Percentiles rank a stretch among this genome's conserved stretches.
phyloP scores from a whole-genome alignment of 768 basidiomycete species.

The Phanerochaete sordida region DNA sequence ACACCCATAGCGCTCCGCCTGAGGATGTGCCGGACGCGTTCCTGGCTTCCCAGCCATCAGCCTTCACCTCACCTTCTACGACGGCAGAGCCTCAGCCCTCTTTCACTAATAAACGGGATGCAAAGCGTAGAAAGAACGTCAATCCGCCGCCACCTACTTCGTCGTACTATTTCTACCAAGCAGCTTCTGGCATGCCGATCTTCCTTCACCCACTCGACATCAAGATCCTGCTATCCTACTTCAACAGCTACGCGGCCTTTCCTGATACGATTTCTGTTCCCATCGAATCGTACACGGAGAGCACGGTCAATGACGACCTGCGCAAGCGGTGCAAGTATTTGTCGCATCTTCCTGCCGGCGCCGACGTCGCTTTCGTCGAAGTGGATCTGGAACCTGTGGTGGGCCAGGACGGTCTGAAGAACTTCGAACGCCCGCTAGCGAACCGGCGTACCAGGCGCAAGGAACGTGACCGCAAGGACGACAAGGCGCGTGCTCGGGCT shows the following conservation, averaged over 20 bases:
- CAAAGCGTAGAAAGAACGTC: slow-evolving; percentile 69
- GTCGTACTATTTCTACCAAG: slow-evolving; percentile 95
- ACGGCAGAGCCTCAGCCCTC: slow-evolving; percentile 17
- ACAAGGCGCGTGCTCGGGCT: slow-evolving; percentile 72
- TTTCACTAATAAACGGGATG: slow-evolving; percentile 33
- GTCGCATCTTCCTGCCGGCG: slow-evolving; percentile 84
- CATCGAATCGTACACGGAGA: slow-evolving; percentile 74
- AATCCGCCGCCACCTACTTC: slow-evolving; percentile 86
- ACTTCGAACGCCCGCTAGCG: slow-evolving; percentile 80
- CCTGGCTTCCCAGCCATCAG: slow-evolving; percentile 38
- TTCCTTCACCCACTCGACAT: slow-evolving; percentile 97
- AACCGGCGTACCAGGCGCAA: slow-evolving; percentile 68
- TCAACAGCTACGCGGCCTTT: slow-evolving; percentile 74
- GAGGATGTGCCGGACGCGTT: slow-evolving; percentile 58
- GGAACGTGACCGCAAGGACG: slow-evolving; percentile 85
- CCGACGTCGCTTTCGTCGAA: slow-evolving; percentile 93
- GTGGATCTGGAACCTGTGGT: slow-evolving; percentile 79
- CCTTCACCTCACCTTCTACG: slow-evolving; percentile 6
- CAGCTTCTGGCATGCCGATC: slow-evolving; percentile 83
- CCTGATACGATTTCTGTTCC: slow-evolving; percentile 77
- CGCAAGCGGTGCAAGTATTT: slow-evolving; percentile 96
- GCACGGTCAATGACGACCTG: slow-evolving; percentile 88
- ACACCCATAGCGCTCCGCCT: slow-evolving; percentile 7
- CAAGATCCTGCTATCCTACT: slow-evolving; percentile 85
- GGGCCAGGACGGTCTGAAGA: slow-evolving; percentile 68